Percentiles rank a stretch among this genome's conserved stretches.
These are phyloP conservation scores for Cudoniella acicularis DNA, from an alignment of 495 filamentous ascomycete species.

Conservation along the genomic window DNA sequence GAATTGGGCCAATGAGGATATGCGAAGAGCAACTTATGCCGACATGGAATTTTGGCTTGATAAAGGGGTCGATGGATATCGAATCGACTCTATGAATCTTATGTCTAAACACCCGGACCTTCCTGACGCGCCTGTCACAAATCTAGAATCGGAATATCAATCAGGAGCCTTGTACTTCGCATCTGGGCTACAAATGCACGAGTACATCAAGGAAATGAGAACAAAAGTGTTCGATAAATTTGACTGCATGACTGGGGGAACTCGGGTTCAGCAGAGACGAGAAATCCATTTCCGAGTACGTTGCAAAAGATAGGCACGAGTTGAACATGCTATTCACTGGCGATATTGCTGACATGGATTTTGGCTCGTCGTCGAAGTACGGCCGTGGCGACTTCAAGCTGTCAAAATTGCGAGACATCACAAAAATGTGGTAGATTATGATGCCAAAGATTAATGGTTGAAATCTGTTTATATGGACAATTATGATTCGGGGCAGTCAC, in stretches of 20 bases:
- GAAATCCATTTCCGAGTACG: neutral
- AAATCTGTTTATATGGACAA: conserved; percentile 68
- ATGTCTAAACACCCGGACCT: conserved; percentile 56
- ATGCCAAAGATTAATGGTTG: conserved; percentile 68
- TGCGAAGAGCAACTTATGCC: conserved; percentile 53
- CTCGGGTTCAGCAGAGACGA: conserved; percentile 51
- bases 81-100: conserved; percentile 64
- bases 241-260: conserved; percentile 67
- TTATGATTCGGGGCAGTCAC: conserved; percentile 64
- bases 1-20: conserved; percentile 60
- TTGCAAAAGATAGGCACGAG: conserved; percentile 24
- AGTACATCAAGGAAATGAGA: conserved; percentile 44
- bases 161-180: conserved; percentile 53
- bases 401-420: conserved; percentile 51
- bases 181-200: conserved; percentile 64
- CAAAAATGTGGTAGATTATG: conserved; percentile 62
- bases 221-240: conserved; percentile 58
- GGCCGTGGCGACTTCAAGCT: conserved; percentile 45
- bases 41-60: conserved; percentile 61
- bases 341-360: conserved; percentile 59
- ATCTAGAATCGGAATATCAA: conserved; percentile 39
- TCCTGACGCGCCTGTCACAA: conserved; percentile 42
- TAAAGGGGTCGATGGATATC: conserved; percentile 55
- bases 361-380: conserved; percentile 52
- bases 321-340: conserved; percentile 78